These are phyloP conservation scores for Ammopiptanthus mongolicus DNA, from an alignment of 306 rosid species.

Conservation along the genomic window DNA sequence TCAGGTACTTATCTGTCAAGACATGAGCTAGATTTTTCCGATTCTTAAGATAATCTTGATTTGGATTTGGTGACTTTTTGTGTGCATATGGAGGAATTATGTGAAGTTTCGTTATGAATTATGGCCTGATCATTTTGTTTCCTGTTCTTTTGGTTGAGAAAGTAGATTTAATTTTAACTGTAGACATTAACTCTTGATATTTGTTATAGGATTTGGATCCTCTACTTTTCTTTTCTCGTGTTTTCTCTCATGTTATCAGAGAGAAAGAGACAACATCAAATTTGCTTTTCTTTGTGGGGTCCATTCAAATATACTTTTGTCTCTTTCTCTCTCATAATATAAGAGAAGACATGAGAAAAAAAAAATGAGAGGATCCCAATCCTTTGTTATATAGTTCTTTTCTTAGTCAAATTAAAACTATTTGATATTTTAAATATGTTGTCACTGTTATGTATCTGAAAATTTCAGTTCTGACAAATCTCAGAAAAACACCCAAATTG, in stretches of 20 bases:
- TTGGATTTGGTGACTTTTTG: constrained; percentile 8
- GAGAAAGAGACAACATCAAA: no score
- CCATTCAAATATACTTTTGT: no score
- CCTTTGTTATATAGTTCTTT: neutral
- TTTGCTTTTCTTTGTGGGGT: no score
- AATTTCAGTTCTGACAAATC: constrained; percentile 37
- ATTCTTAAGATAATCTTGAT: neutral
- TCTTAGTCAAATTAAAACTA: constrained; percentile 10
- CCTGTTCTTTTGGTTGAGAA: neutral
- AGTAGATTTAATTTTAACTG: neutral
- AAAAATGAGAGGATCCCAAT: no score
- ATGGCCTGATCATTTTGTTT: constrained; percentile 4
- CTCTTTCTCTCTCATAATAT: no score
- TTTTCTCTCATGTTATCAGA: no score
- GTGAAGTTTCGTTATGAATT: neutral
- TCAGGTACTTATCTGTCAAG: constrained; percentile 54
- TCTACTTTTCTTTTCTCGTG: no score
- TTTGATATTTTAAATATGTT: constrained; percentile 10
- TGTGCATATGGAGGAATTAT: neutral
- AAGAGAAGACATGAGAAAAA: no score
- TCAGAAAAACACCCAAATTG: constrained; percentile 40
- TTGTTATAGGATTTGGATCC: no score
- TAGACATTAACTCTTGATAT: neutral
- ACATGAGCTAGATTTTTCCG: neutral
- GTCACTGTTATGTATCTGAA: constrained; percentile 17